Base-by-base conservation (phyloP, 768 basidiomycete genomes). In the Mycena venus region DNA sequence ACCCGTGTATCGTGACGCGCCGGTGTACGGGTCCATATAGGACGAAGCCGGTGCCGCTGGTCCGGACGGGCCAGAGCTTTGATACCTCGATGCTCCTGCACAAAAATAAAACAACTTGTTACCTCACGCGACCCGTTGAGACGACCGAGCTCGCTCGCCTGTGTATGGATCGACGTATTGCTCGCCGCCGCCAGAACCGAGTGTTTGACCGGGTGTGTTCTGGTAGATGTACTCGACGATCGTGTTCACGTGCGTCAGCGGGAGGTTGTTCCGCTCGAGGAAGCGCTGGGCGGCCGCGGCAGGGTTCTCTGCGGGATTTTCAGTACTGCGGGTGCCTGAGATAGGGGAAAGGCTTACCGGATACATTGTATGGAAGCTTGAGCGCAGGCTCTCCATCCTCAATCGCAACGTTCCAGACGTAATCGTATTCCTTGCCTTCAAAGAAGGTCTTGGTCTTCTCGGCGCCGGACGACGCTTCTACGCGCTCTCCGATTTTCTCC, bases 391-490 rank as follows among this genome's bases (percentile, higher is more conserved):
- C 92, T 2, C 97, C 97, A 72, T 98, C 98, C 79, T 96, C 90
- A 31, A 99, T 93, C 79, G 99, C 98, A 40, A 99, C 97, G 80
- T 98, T 97, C 79, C 99, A 99, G n/a, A 99, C 98, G 79, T 98
- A 98, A 84, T 99, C 98, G 80, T 97, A 99, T 84, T 99, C 98
- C 80, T 93, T 93, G 21, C 98, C 98, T 78, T 96, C 75, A 61
- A 74, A 77, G 55, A 61, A 71, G 84, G 80, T 94, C 94, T n/a
- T 98, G 88, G 83, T 97, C 95, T 83, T 95, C 97, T 70, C 96
- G 89, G n/a, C 93, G 91, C 27, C 97, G 95, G 63, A 98, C 94
- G 23, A 97, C 29, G 3, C 97, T 80, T 98, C 98, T 5, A 97
- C 96, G 7, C 99, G 97, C 77, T 97, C 94, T 27, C 98, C 98